Conservation (phyloP, 345 rosid genomes). For the Iberis pinnata region DNA sequence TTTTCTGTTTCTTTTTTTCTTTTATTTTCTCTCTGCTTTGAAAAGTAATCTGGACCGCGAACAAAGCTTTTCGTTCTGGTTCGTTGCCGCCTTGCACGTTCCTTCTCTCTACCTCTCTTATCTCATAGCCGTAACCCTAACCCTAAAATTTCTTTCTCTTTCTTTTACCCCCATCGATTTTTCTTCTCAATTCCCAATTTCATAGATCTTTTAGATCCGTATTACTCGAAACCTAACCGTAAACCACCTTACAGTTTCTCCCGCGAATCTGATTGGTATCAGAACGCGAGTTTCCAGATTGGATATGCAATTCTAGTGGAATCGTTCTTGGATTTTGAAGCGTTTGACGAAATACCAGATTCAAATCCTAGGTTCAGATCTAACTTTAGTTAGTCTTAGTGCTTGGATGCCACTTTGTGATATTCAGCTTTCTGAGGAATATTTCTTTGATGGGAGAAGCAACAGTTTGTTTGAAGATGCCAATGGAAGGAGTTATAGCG, state of each 20-base stretch:
- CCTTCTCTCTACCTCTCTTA: slow-evolving; percentile 23
- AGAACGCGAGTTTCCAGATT: slow-evolving; percentile 5
- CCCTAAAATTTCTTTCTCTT: slow-evolving; percentile 15
- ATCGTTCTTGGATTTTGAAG: slow-evolving; percentile 3
- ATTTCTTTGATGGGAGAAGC: slow-evolving; percentile 45
- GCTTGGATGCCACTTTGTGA: slow-evolving; percentile 26
- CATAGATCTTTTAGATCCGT: slow-evolving; percentile 32
- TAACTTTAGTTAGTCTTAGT: slow-evolving; percentile 16
- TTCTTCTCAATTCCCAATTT: background rate
- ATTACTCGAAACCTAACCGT: slow-evolving; percentile 25
- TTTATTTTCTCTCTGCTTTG: slow-evolving; percentile 19
- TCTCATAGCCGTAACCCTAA: slow-evolving; percentile 46
- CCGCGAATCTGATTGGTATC: background rate
- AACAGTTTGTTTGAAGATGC: slow-evolving; percentile 38
- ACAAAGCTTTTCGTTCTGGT: slow-evolving; percentile 39
- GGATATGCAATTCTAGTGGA: slow-evolving; percentile 11
- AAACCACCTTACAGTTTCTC: background rate
- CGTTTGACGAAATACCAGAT: slow-evolving; percentile 1
- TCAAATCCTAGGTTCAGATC: slow-evolving; percentile 2
- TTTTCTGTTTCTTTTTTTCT: slow-evolving; percentile 1
- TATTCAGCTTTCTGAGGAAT: background rate
- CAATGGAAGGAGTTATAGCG: slow-evolving; percentile 24
- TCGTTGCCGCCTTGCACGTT: slow-evolving; percentile 57
- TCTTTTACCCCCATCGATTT: background rate
- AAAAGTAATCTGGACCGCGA: slow-evolving; percentile 60